Evolutionary conservation across 2,329 filamentous ascomycete species (phyloP), one percentile per base, ranked within the genome.

Genomic region (Onygenales sp.): DNA sequence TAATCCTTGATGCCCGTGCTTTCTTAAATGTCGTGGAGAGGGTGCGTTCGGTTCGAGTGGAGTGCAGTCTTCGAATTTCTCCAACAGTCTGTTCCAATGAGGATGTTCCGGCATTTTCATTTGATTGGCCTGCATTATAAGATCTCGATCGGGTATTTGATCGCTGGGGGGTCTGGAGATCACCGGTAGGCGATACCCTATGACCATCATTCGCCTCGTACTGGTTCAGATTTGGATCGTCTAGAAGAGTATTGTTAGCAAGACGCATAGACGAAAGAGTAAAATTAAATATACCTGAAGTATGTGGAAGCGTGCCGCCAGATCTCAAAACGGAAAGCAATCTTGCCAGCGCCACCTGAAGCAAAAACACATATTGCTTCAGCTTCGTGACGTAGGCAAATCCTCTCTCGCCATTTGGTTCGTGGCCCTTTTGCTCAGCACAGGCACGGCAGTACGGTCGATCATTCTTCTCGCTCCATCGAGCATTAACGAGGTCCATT

Each of bases 11-110:
- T 31, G 88, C 89, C 60, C 93, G 82, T 48, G 92, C 88, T 63
- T 91, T 93, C 66, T 88, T 87, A 67, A 92, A 90, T 49, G 90
- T 96, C 21, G 89, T 94, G 37, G 92, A 97, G 43, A 98, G 74
- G 63, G 95, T 89, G 65, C 94, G 92, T 65, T 98, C 92, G 65
- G 97, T 85, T 33, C 93, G 85, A 21, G 92, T 97, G 57, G 93
- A 97, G 59, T 92, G 84, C 55, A 98, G 73, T 57, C 93, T 82
- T 63, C 90, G 85, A 66, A 98, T 93, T 70, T 98, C 93, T 60
- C 93, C 94, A 61, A 98, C 84, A 46, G 92, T 95, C 72, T 91
- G 94, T 73, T 97, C 92, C 66, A 97, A 93, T 49, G 87, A 88
- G 50, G 87, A 88, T 62, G 84, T 81, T 59, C 83, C 80, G 56